Evolutionary conservation across 2,329 filamentous ascomycete genomes (phyloP).

Genomic region (Xylariaceae sp.): DNA sequence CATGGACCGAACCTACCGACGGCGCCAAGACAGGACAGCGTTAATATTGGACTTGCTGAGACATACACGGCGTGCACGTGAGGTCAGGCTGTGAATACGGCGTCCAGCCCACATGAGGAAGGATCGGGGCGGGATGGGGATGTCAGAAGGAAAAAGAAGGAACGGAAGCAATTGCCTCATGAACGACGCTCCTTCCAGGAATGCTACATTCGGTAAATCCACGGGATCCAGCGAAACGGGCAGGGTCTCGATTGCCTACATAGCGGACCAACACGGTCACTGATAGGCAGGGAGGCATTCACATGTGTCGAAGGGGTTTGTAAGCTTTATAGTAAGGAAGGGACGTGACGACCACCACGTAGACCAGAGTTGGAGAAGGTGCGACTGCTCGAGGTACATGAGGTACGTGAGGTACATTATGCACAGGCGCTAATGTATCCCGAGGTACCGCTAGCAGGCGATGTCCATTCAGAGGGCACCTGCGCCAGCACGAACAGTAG

Average conservation of each 20-base stretch:
- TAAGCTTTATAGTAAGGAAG: neutral
- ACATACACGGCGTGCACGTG: neutral
- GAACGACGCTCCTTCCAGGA: neutral
- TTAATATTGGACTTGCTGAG: conserved; percentile 6
- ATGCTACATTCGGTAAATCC: neutral
- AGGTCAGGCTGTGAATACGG: neutral
- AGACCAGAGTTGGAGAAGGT: neutral
- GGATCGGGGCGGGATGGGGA: neutral
- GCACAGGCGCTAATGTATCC: neutral
- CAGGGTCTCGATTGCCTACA: neutral
- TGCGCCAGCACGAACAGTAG: no score
- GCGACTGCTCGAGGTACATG: neutral
- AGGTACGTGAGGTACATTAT: neutral
- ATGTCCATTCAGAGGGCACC: neutral
- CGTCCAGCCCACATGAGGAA: neutral
- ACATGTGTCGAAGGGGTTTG: neutral
- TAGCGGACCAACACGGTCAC: neutral
- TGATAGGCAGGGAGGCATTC: neutral
- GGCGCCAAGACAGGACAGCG: neutral
- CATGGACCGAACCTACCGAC: neutral
- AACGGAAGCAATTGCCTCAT: neutral
- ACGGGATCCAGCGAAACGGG: neutral
- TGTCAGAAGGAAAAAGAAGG: neutral
- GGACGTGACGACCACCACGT: neutral
- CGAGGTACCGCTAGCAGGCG: neutral